Conservation (phyloP, 371 early-diverging fungal genomes). For the Batrachochytrium dendrobatidis region DNA sequence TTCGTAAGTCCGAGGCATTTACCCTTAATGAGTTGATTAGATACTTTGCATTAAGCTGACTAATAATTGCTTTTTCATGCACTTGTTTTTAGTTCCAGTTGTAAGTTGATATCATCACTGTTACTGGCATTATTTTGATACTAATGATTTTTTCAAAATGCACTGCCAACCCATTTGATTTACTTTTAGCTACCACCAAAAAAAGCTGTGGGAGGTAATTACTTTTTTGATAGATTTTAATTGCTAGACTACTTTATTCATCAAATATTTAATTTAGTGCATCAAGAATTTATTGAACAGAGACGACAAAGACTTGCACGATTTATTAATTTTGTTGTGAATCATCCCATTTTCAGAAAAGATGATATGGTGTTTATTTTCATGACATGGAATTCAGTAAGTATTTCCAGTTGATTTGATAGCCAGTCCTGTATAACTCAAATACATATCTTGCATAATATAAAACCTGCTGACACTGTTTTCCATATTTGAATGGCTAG, state of each 20-base stretch:
- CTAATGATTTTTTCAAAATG: not conserved
- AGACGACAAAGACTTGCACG: conserved; percentile 63
- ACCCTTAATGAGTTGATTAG: conserved; percentile 58
- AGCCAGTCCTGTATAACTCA: conserved; percentile 36
- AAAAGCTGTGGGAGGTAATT: not conserved
- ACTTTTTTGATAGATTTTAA: too few relatives aligned
- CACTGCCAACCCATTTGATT: not conserved
- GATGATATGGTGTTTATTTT: conserved; percentile 59
- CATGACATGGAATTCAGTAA: conserved; percentile 61
- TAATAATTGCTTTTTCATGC: too few relatives aligned
- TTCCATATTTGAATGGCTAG: not conserved
- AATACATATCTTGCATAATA: not conserved
- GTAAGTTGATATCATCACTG: too few relatives aligned
- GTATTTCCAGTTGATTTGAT: too few relatives aligned
- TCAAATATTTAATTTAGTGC: conserved; percentile 20
- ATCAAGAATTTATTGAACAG: conserved; percentile 65
- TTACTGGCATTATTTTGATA: too few relatives aligned
- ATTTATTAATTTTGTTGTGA: conserved; percentile 67
- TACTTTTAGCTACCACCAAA: not conserved
- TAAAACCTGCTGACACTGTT: not conserved
- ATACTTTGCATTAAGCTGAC: too few relatives aligned
- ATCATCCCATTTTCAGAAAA: conserved; percentile 63
- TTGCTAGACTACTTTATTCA: not conserved
- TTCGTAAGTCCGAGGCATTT: conserved; percentile 47
- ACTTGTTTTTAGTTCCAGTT: too few relatives aligned